phyloP scores from a whole-genome alignment of 176 grass and related monocot species.

The Dactylis glomerata region DNA sequence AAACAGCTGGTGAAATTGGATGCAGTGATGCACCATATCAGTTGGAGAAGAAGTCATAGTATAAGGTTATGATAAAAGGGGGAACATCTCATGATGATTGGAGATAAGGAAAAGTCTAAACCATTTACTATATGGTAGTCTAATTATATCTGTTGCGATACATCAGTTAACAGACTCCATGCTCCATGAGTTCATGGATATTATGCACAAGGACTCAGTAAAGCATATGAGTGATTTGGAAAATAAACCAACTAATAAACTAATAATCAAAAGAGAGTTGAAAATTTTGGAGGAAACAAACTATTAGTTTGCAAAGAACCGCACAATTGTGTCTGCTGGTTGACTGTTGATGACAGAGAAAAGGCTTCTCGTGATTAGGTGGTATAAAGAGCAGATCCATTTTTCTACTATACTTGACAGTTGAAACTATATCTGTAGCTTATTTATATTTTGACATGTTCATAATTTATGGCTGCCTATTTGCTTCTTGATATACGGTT shows the following conservation, averaged over 20 bases:
- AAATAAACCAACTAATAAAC: neutral
- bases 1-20: constrained; percentile 7
- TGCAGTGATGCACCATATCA: constrained; percentile 7
- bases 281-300: neutral
- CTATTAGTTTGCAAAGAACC: constrained; percentile 6
- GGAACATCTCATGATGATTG: neutral
- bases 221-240: neutral
- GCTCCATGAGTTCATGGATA: neutral
- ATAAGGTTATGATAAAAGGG: neutral
- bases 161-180: neutral
- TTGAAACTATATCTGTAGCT: constrained; percentile 8
- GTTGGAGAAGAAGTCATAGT: constrained; percentile 7
- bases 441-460: constrained; percentile 1
- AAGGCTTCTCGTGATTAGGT: neutral
- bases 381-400: neutral
- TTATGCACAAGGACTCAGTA: neutral
- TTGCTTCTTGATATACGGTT: constrained; percentile 3
- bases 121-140: neutral
- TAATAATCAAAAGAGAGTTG: neutral
- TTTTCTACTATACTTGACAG: constrained; percentile 19
- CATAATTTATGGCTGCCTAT: neutral
- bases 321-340: neutral
- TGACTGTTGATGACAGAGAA: neutral
- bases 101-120: neutral
- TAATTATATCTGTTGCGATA: neutral